Evolutionary conservation across 176 grass and related monocot species (phyloP), one percentile per base, ranked within the genome.

Genomic region (Melocanna baccifera): DNA sequence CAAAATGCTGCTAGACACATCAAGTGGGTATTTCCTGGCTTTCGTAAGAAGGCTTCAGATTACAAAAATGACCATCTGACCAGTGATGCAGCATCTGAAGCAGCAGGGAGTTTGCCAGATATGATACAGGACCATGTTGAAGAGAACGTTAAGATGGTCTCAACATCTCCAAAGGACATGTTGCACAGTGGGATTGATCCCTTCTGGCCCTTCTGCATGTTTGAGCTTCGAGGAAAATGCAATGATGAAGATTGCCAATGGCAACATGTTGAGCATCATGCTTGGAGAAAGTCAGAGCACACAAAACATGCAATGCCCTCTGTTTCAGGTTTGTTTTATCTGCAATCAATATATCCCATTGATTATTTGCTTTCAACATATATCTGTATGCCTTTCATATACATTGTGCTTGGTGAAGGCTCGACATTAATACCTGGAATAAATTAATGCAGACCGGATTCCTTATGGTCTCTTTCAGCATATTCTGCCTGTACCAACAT

Each of bases 131-230:
- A 78, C 30, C 26, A 13, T 55, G 74, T 50, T 75, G 52, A 62
- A 84, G 77, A 77, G 25, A 87, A 75, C 68, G 51, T 32, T 69
- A 85, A 55, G 46, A 81, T 74, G 19, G 67, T 29, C 46, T 62
- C 77, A 77, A 36, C 57, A 82, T 45, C 71, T 67, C 34, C 78
- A 74, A 83, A 90, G 59, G 65, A 68, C 40, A 68, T 68, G 52
- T 29, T 34, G 43, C 36, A 70, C 74, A 39, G 41, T 78, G 80
- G 46, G 69, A 77, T 99, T 67, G 91, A 99, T 88, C 89, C 91
- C 83, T 99, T 99, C 78, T 94, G 91, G 96, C 96, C 93, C 10
- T 94, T 99, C 81, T 99, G 96, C 78, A 84, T 99, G 86, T 99
- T 92, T 92, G 96, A 99, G 91, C 91, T 99, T 46, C 88, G 93